Conservation (phyloP, 208 protist genomes). For the Leishmania aethiopica region DNA sequence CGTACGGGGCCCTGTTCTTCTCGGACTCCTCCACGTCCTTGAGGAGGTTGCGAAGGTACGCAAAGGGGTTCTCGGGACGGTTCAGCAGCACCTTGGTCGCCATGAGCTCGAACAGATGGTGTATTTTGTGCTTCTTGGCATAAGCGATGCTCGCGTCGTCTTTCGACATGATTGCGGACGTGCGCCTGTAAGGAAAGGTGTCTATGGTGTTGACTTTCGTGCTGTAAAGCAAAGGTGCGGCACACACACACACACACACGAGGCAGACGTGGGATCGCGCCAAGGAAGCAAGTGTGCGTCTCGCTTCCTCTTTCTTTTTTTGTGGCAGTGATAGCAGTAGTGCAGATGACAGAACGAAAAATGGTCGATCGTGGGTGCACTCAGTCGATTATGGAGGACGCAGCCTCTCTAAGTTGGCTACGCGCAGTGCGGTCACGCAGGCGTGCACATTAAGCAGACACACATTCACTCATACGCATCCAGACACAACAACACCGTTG, state of each 20-base stretch:
- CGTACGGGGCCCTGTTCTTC: slow-evolving; percentile 78
- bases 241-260: neutral
- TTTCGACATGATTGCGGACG: slow-evolving; percentile 44
- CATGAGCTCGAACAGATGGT: slow-evolving; percentile 92
- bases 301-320: neutral
- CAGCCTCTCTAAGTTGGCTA: neutral
- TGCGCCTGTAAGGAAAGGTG: neutral
- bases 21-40: slow-evolving; percentile 74
- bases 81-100: slow-evolving; percentile 88
- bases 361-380: neutral
- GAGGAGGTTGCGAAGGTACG: slow-evolving; percentile 80
- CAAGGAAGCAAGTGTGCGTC: neutral
- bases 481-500: neutral
- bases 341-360: neutral
- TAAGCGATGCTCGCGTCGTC: slow-evolving; percentile 79
- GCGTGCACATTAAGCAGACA: neutral
- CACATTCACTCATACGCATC: neutral
- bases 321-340: neutral
- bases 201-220: neutral
- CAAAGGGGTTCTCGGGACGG: slow-evolving; percentile 86
- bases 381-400: neutral
- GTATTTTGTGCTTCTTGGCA: slow-evolving; percentile 89
- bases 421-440: neutral
- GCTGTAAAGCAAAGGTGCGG: neutral
- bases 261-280: neutral